phyloP scores from a whole-genome alignment of 2,329 filamentous ascomycete genomes.

The Furcasterigmium furcatum region DNA sequence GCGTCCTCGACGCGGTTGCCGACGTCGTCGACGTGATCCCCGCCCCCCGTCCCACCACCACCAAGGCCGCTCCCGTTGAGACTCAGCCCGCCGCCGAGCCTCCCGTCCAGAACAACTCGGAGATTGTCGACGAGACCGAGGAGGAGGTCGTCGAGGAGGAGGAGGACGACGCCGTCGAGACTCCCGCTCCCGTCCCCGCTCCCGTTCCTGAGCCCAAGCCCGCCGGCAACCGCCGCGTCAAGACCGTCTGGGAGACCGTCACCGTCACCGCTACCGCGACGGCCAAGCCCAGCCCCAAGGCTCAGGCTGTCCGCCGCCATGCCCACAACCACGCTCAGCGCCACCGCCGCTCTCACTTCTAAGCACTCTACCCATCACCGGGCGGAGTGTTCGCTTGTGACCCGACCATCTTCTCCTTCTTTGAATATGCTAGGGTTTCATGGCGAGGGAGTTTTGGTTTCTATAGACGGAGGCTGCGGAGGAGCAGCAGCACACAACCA shows the following conservation, averaged over 20 bases:
- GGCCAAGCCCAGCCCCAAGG: conserved; percentile 1
- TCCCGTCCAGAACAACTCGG: neutral
- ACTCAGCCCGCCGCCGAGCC: neutral
- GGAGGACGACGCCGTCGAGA: neutral
- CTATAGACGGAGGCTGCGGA: conserved; percentile 4
- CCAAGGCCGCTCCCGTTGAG: conserved; percentile 2
- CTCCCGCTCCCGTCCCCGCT: conserved; percentile 3
- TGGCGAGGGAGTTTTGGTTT: conserved; percentile 5
- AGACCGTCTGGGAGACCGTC: conserved; percentile 42
- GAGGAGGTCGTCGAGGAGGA: neutral
- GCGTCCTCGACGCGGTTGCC: neutral
- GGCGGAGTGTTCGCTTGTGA: conserved; percentile 3
- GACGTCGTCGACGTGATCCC: conserved; percentile 3
- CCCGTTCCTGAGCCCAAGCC: neutral
- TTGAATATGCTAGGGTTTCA: conserved; percentile 12
- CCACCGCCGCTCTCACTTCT: conserved; percentile 26
- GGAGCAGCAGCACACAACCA: neutral
- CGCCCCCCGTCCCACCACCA: conserved; percentile 5
- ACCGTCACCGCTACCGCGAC: conserved; percentile 42
- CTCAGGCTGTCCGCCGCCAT: conserved; percentile 24
- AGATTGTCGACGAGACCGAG: neutral
- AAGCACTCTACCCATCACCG: conserved; percentile 6
- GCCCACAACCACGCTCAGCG: conserved; percentile 29
- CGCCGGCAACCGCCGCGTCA: conserved; percentile 1
- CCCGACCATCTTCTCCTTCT: conserved; percentile 9